Evolutionary conservation across 148 eudicot genomes (phyloP).

Genomic region (Hydrangea macrophylla): DNA sequence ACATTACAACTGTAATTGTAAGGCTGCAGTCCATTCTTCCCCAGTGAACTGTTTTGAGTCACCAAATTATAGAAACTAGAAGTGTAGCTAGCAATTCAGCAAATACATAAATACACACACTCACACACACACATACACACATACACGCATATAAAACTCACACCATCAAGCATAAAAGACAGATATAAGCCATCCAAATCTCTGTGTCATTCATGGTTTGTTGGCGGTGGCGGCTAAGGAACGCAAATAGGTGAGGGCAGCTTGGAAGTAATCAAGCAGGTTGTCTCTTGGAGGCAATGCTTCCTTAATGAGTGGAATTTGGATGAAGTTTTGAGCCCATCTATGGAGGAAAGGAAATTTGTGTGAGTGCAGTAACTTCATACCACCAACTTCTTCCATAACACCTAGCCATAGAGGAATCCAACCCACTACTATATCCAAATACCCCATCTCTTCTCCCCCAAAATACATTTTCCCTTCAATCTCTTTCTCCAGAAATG

Average conservation of each 20-base stretch:
- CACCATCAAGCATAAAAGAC: no score
- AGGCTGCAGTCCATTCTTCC: no score
- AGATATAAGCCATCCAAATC: no score
- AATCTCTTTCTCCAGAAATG: conserved; percentile 21
- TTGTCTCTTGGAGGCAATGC: conserved; percentile 19
- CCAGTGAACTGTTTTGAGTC: no score
- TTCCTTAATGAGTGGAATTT: conserved; percentile 19
- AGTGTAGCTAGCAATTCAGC: no score
- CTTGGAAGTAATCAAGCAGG: conserved; percentile 15
- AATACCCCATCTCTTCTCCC: conserved; percentile 24
- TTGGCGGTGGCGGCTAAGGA: conserved; percentile 19
- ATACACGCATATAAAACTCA: no score
- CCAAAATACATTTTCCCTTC: conserved; percentile 23
- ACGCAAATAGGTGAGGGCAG: conserved; percentile 17
- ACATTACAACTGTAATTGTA: no score
- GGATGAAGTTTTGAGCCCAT: conserved; percentile 26
- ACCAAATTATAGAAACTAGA: no score
- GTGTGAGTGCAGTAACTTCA: conserved; percentile 16
- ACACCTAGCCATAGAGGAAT: conserved; percentile 18
- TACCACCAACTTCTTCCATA: conserved; percentile 27
- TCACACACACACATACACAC: no score
- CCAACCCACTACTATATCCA: conserved; percentile 35
- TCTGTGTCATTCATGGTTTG: conserved; percentile 9
- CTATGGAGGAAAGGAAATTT: conserved; percentile 23
- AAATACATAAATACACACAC: no score